Percentiles rank a stretch among this genome's conserved stretches.
Conservation (phyloP, 1,284 basidiomycete species). For the Grifola frondosa region DNA sequence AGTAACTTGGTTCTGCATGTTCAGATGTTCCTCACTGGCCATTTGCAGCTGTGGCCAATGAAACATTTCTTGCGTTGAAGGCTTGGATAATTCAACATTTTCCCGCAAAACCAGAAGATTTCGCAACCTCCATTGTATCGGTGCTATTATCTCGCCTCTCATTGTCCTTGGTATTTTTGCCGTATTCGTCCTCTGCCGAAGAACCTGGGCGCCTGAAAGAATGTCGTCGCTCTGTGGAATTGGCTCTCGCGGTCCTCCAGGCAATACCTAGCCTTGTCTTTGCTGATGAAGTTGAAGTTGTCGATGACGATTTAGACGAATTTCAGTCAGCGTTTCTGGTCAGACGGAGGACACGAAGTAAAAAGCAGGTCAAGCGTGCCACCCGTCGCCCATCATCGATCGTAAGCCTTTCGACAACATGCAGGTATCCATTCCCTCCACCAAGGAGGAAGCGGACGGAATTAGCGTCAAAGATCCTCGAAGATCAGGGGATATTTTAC, state of each 20-base stretch:
- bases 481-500: slow-evolving; percentile 27
- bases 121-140: slow-evolving; percentile 17
- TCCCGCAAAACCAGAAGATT: slow-evolving; percentile 3
- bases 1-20: neutral
- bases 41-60: slow-evolving; percentile 3
- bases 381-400: slow-evolving; percentile 20
- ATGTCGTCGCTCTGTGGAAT: slow-evolving; percentile 9
- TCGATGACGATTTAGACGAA: slow-evolving; percentile 4
- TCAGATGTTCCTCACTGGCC: too few relatives aligned
- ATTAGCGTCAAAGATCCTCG: slow-evolving; percentile 21
- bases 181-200: slow-evolving; percentile 4
- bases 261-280: slow-evolving; percentile 6
- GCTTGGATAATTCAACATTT: slow-evolving; percentile 4
- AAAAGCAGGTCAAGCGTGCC: slow-evolving; percentile 6
- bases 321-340: neutral
- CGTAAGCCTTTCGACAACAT: slow-evolving; percentile 23
- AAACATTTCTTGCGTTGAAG: neutral
- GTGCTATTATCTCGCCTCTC: slow-evolving; percentile 35
- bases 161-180: slow-evolving; percentile 12
- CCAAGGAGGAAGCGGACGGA: slow-evolving; percentile 20
- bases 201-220: slow-evolving; percentile 1
- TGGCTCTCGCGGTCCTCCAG: slow-evolving; percentile 9
- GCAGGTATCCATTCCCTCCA: slow-evolving; percentile 28
- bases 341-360: slow-evolving; percentile 4
- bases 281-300: neutral